Evolutionary conservation across 2,329 filamentous ascomycete species (phyloP).

Genomic region (Huntiella decipiens): DNA sequence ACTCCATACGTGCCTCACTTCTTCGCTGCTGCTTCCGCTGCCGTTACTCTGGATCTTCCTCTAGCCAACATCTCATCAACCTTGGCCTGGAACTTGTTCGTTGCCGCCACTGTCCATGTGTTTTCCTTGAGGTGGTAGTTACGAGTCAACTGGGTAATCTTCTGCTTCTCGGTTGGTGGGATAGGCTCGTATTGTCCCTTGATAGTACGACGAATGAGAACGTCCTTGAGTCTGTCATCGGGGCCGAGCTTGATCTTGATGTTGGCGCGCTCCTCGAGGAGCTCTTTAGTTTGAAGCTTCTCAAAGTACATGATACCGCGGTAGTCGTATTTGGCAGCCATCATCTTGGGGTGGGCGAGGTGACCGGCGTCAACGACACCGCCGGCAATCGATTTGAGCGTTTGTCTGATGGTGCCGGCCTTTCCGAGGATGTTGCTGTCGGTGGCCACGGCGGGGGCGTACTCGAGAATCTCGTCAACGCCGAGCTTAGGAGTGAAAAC

Average conservation of each 20-base stretch:
- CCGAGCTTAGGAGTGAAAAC: slow-evolving; percentile 20
- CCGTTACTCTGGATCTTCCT: slow-evolving; percentile 1
- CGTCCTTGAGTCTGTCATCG: slow-evolving; percentile 13
- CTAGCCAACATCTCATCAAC: slow-evolving; percentile 7
- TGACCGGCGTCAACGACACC: slow-evolving; percentile 19
- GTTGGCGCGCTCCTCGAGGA: slow-evolving; percentile 16
- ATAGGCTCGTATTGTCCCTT: slow-evolving; percentile 20
- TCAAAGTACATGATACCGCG: slow-evolving; percentile 19
- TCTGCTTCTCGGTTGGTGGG: slow-evolving; percentile 17
- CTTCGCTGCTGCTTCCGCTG: neutral
- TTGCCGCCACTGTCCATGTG: slow-evolving; percentile 19
- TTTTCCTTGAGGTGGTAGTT: slow-evolving; percentile 21
- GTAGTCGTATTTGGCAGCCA: slow-evolving; percentile 17
- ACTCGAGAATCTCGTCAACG: slow-evolving; percentile 18
- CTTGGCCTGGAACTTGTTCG: slow-evolving; percentile 23
- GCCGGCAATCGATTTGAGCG: slow-evolving; percentile 20
- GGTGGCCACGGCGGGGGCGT: slow-evolving; percentile 19
- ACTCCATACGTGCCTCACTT: neutral
- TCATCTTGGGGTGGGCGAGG: slow-evolving; percentile 16
- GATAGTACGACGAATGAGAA: slow-evolving; percentile 18
- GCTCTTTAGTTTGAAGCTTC: slow-evolving; percentile 16
- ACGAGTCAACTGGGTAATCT: slow-evolving; percentile 19
- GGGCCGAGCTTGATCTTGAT: slow-evolving; percentile 11
- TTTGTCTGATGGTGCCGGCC: slow-evolving; percentile 19
- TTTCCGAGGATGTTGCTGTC: slow-evolving; percentile 17